Base-by-base conservation (phyloP, 2,329 filamentous ascomycete genomes). In the Mycogone perniciosa region DNA sequence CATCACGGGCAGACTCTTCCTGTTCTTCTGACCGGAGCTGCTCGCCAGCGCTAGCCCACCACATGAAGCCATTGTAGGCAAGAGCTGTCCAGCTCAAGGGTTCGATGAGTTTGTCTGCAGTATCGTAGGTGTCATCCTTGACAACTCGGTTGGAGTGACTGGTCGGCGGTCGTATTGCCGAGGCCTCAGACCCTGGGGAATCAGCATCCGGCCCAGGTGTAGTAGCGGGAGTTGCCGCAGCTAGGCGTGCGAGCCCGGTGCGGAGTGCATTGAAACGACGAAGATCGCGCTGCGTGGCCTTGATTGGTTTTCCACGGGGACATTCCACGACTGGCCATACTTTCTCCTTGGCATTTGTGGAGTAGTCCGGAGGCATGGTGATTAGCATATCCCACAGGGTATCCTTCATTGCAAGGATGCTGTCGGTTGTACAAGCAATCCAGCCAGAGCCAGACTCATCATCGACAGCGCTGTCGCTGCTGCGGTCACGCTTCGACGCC, bases 341-440 rank as follows among this genome's bases (percentile, higher is more conserved):
- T 58, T 77, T 84, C 57, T 80, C 75, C 29, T 76, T 73, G 6
- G 79, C 79, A 41, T 81, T 72, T 48, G 79, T 71, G 4, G 80
- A 70, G 59, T 85, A 74, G 5, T 77, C 67, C 1, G 82, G 77
- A 1, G 90, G 89, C 62, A 97, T 79, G 48, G 88, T 89, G 54
- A 97, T 85, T 37, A 96, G 79, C 60, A 96, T 77, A 64, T 99
- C 93, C 76, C 90, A 97, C 2, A 99, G 79, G 2, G 86, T 80
- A 46, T 84, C 81, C 71, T 97, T 97, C 68, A 89, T 86, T 43
- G 82, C 84, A 10, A 99, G 77, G 52, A 99, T 93, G 62, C 88
- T 92, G 70, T 99, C 93, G 2, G 92, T 97, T 3, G 92, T 96
- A 67, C 91, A 96, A 9, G 92, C 93, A 53, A 96, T 85, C 90